Evolutionary conservation across 2,329 filamentous ascomycete species (phyloP).

Genomic region (Curvularia hawaiiensis): DNA sequence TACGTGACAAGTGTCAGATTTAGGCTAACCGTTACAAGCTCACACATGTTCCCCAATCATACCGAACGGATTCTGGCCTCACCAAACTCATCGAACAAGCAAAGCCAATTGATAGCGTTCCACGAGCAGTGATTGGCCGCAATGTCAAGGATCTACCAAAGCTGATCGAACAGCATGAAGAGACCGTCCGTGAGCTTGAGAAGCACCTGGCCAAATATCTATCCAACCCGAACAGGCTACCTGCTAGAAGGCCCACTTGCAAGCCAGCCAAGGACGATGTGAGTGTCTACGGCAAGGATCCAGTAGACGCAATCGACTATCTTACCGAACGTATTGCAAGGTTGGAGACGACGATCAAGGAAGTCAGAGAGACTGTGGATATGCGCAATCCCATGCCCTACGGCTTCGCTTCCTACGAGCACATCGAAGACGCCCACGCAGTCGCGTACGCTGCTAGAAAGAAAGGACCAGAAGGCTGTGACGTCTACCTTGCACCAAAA

Average conservation of each 20-base stretch:
- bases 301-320: conserved; percentile 93
- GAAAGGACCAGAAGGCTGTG: conserved; percentile 78
- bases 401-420: conserved; percentile 90
- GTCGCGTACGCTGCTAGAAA: conserved; percentile 78
- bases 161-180: conserved; percentile 81
- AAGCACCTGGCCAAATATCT: conserved; percentile 80
- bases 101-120: conserved; percentile 75
- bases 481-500: conserved; percentile 77
- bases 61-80: conserved; percentile 86
- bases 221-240: conserved; percentile 80
- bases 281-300: conserved; percentile 69
- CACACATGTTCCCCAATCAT: conserved; percentile 78
- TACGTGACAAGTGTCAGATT: background rate
- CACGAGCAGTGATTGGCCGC: conserved; percentile 80
- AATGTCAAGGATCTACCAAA: conserved; percentile 89
- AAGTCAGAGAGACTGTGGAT: conserved; percentile 82
- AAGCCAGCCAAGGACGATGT: conserved; percentile 76
- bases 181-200: conserved; percentile 81
- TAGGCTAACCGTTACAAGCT: conserved; percentile 56
- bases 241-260: conserved; percentile 76
- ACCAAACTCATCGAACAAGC: conserved; percentile 79
- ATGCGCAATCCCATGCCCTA: conserved; percentile 87
- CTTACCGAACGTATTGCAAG: conserved; percentile 80
- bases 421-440: conserved; percentile 83
- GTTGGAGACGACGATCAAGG: conserved; percentile 82